A percentile compares a stretch with the other conserved stretches of the same genome.
Evolutionary conservation across 768 basidiomycete genomes (phyloP).

Genomic region (Naematelia encephala): DNA sequence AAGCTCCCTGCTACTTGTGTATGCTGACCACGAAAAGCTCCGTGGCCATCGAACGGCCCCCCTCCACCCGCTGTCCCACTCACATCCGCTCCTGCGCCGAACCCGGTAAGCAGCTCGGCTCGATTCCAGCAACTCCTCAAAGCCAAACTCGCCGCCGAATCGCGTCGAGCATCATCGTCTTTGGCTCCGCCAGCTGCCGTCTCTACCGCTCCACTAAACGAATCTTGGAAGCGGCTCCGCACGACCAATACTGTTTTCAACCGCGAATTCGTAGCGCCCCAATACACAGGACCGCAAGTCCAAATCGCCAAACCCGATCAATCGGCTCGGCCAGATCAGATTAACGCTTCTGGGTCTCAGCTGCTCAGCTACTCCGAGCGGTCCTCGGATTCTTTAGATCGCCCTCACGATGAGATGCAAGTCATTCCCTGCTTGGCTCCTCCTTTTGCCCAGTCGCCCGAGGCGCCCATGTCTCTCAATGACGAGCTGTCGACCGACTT

Average conservation of each 20-base stretch:
- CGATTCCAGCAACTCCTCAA: slow-evolving; percentile 8
- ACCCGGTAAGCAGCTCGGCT: not conserved
- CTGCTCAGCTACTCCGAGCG: not conserved
- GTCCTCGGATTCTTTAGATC: not conserved
- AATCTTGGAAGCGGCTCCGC: not conserved
- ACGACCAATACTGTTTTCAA: slow-evolving; percentile 3
- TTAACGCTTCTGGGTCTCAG: too few species aligned
- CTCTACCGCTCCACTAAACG: not conserved
- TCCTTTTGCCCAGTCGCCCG: not conserved
- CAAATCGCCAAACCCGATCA: not conserved
- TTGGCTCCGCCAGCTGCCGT: not conserved
- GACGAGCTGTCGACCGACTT: not conserved
- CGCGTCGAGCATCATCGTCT: not conserved
- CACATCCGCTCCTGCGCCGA: not conserved
- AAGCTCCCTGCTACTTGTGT: not conserved
- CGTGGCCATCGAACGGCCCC: not conserved
- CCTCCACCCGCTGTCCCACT: not conserved
- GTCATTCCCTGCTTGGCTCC: not conserved
- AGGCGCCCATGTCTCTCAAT: not conserved
- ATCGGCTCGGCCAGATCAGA: not conserved
- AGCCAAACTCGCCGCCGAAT: slow-evolving; percentile 9
- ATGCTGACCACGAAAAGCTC: not conserved
- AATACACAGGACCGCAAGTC: not conserved
- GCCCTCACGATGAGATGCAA: not conserved
- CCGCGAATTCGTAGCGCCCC: not conserved